Evolutionary conservation across 2,329 filamentous ascomycete genomes (phyloP).

Genomic region (Ambrosiella xylebori): DNA sequence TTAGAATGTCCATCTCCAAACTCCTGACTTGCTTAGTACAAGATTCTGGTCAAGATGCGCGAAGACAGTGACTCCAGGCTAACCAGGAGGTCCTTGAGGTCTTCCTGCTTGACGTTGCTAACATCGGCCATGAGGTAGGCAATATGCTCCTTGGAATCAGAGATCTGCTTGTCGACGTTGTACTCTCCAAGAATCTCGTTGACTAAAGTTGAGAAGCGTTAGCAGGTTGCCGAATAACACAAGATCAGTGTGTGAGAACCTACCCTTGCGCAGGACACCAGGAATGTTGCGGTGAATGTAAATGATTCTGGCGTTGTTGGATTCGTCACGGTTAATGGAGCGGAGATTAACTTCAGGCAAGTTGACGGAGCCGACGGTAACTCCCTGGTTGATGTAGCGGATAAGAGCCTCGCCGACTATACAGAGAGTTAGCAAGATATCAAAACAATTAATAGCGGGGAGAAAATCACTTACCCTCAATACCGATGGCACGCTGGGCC

Average conservation of each 20-base stretch:
- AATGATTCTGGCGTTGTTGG: constrained; percentile 77
- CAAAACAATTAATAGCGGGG: not conserved
- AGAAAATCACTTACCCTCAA: constrained; percentile 43
- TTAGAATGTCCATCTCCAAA: not conserved
- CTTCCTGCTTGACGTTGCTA: constrained; percentile 60
- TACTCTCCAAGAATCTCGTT: constrained; percentile 90
- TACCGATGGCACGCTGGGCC: constrained; percentile 85
- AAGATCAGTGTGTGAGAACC: constrained; percentile 8
- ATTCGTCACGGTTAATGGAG: constrained; percentile 76
- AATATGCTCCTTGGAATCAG: constrained; percentile 80
- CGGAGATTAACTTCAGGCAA: constrained; percentile 87
- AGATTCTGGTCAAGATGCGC: constrained; percentile 29
- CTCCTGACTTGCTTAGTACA: constrained; percentile 22
- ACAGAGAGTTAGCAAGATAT: constrained; percentile 12
- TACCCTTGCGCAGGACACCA: constrained; percentile 74
- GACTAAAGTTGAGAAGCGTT: constrained; percentile 31
- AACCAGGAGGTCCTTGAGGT: constrained; percentile 76
- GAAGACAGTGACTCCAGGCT: constrained; percentile 62
- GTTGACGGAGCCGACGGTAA: constrained; percentile 84
- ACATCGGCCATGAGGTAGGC: constrained; percentile 98
- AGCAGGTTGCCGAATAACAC: constrained; percentile 7
- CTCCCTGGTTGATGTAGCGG: constrained; percentile 88
- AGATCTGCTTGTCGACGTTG: constrained; percentile 98
- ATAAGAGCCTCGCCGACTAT: constrained; percentile 69
- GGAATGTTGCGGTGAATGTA: constrained; percentile 96